Evolutionary conservation across 192 early-diverging fungal species (phyloP).

Genomic region (Backusella psychrophila): DNA sequence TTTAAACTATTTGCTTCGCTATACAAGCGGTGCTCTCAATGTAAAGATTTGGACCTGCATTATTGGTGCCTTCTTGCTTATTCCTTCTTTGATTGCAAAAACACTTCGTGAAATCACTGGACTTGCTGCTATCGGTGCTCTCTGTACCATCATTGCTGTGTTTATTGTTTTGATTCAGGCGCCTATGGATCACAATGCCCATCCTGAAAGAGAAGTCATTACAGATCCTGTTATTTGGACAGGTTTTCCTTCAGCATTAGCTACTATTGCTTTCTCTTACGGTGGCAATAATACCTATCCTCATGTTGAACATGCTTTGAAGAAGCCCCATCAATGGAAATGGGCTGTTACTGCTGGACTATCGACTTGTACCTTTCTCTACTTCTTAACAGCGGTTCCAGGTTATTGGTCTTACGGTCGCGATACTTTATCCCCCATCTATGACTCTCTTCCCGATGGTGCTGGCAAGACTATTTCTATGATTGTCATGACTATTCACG

Average conservation of each 20-base stretch:
- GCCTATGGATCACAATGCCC: slow-evolving; percentile 43
- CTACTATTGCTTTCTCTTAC: slow-evolving; percentile 83
- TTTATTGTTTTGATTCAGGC: slow-evolving; percentile 67
- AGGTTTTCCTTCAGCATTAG: slow-evolving; percentile 72
- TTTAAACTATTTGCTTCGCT: slow-evolving; percentile 55
- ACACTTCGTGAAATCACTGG: slow-evolving; percentile 77
- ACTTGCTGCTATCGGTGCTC: slow-evolving; percentile 71
- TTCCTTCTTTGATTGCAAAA: slow-evolving; percentile 76
- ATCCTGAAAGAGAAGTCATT: slow-evolving; percentile 30
- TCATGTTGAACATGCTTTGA: slow-evolving; percentile 82
- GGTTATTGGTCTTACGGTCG: slow-evolving; percentile 77
- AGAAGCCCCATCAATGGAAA: slow-evolving; percentile 66
- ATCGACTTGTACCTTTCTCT: slow-evolving; percentile 65
- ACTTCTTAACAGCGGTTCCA: slow-evolving; percentile 63
- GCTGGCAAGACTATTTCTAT: slow-evolving; percentile 56
- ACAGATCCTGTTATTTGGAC: slow-evolving; percentile 59
- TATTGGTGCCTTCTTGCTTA: slow-evolving; percentile 57
- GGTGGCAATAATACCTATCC: slow-evolving; percentile 84
- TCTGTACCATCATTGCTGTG: slow-evolving; percentile 74
- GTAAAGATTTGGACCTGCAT: slow-evolving; percentile 61
- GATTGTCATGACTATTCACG: slow-evolving; percentile 78
- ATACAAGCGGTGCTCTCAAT: slow-evolving; percentile 19
- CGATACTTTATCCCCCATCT: slow-evolving; percentile 66
- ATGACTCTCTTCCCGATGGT: slow-evolving; percentile 66
- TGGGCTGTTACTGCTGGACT: slow-evolving; percentile 64